Conservation (phyloP, 2,329 filamentous ascomycete species). For the Cordyceps sp. region DNA sequence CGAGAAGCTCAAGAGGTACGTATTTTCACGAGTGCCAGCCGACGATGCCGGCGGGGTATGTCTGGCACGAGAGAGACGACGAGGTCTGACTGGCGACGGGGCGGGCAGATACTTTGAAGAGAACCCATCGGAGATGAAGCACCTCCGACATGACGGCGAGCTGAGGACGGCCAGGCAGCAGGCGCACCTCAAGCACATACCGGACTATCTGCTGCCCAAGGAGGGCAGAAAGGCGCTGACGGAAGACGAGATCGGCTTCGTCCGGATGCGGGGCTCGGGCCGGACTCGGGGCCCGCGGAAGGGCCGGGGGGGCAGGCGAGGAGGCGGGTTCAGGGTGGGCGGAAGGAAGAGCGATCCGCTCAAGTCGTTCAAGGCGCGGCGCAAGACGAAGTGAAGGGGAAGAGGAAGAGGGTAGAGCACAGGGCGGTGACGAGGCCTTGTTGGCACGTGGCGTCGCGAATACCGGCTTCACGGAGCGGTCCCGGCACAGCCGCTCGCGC, state of each 20-base stretch:
- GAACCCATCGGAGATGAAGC: slow-evolving; percentile 75
- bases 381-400: slow-evolving; percentile 21
- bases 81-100: not conserved
- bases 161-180: slow-evolving; percentile 70
- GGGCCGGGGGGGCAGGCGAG: slow-evolving; percentile 13
- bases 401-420: too few relatives aligned
- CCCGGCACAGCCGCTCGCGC: too few relatives aligned
- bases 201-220: slow-evolving; percentile 77
- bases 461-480: too few relatives aligned
- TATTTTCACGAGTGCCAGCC: not conserved
- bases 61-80: not conserved
- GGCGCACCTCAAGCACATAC: slow-evolving; percentile 82
- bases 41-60: not conserved
- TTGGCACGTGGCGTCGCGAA: too few relatives aligned
- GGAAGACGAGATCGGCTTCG: slow-evolving; percentile 57
- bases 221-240: slow-evolving; percentile 55
- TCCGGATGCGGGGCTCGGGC: slow-evolving; percentile 43
- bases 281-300: slow-evolving; percentile 31
- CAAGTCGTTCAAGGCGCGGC: slow-evolving; percentile 65
- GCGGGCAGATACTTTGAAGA: slow-evolving; percentile 67
- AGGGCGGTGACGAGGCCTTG: too few relatives aligned
- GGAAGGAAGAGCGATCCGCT: slow-evolving; percentile 66
- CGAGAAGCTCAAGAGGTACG: slow-evolving; percentile 67
- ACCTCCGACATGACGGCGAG: slow-evolving; percentile 82
- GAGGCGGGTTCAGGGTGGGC: slow-evolving; percentile 26